Conservation (phyloP, 2,329 filamentous ascomycete species). For the Orbilia brochopaga region DNA sequence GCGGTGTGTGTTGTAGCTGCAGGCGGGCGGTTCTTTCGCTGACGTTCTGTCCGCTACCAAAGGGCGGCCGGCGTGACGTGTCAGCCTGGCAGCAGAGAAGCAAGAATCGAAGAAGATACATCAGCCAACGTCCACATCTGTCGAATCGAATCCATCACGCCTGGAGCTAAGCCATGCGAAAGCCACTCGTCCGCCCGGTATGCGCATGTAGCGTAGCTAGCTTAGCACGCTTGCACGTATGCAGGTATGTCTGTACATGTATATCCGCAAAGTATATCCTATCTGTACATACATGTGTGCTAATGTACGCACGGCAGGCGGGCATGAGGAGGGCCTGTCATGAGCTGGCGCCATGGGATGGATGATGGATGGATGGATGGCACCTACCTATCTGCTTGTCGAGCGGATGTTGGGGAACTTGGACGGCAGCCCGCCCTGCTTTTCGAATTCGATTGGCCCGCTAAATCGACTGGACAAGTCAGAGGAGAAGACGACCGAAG, state of each 20-base stretch:
- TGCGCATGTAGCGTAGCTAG: too few species aligned
- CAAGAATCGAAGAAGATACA: too few species aligned
- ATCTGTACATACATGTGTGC: too few species aligned
- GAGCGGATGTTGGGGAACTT: conserved; percentile 39
- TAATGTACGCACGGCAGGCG: too few species aligned
- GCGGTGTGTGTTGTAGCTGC: not conserved
- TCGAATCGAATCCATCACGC: too few species aligned
- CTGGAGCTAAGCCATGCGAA: conserved; percentile 10
- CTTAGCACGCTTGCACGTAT: too few species aligned
- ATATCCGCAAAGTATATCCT: too few species aligned
- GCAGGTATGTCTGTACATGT: too few species aligned
- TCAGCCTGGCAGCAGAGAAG: too few species aligned
- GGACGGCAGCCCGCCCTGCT: conserved; percentile 38
- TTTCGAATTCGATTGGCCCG: conserved; percentile 51
- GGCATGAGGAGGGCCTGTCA: too few species aligned
- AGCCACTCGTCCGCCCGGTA: conserved; percentile 43
- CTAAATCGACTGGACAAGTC: conserved; percentile 50
- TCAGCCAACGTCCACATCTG: too few species aligned
- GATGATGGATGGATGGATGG: not conserved
- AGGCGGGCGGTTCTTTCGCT: not conserved
- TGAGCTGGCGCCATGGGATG: not conserved
- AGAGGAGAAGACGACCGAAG: conserved; percentile 50
- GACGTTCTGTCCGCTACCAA: not conserved
- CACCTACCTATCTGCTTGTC: conserved; percentile 16
- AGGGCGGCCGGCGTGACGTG: too few species aligned